Conservation (phyloP, 805 yeast species). For the Sugiyamaella marilandica region DNA sequence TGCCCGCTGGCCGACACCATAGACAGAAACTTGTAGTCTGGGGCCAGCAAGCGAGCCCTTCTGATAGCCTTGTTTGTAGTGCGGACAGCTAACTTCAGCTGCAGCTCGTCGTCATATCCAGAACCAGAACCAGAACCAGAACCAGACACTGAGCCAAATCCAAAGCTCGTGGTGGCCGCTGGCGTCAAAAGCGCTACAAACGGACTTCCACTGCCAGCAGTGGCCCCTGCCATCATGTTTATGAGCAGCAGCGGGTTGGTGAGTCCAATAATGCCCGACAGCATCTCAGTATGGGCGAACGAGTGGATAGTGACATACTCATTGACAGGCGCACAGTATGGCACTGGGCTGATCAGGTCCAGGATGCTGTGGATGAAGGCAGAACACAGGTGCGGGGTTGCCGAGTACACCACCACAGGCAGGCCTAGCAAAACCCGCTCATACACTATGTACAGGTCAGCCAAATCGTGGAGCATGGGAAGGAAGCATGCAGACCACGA, state of each 20-base stretch:
- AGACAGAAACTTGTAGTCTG: constrained; percentile 14
- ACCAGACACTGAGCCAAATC: neutral
- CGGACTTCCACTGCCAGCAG: neutral
- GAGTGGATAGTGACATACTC: constrained; percentile 29
- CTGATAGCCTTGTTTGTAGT: constrained; percentile 7
- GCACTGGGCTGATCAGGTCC: constrained; percentile 24
- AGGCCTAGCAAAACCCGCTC: constrained; percentile 20
- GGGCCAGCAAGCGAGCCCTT: constrained; percentile 8
- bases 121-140: neutral
- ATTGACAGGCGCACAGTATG: constrained; percentile 14
- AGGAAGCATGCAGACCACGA: constrained; percentile 15
- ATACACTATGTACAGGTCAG: constrained; percentile 23
- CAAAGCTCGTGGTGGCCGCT: neutral
- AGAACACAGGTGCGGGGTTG: constrained; percentile 24
- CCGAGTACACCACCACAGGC: constrained; percentile 20
- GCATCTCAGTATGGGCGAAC: constrained; percentile 3
- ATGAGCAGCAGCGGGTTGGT: constrained; percentile 24
- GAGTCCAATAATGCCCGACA: constrained; percentile 19
- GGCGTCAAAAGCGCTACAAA: neutral
- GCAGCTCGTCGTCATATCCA: constrained; percentile 5
- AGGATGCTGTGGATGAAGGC: constrained; percentile 16
- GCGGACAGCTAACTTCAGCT: constrained; percentile 5
- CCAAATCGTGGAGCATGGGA: constrained; percentile 6
- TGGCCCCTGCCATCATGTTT: neutral
- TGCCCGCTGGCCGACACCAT: neutral